Conservation (phyloP, 495 filamentous ascomycete genomes). For the Aspergillus ellipticus region DNA sequence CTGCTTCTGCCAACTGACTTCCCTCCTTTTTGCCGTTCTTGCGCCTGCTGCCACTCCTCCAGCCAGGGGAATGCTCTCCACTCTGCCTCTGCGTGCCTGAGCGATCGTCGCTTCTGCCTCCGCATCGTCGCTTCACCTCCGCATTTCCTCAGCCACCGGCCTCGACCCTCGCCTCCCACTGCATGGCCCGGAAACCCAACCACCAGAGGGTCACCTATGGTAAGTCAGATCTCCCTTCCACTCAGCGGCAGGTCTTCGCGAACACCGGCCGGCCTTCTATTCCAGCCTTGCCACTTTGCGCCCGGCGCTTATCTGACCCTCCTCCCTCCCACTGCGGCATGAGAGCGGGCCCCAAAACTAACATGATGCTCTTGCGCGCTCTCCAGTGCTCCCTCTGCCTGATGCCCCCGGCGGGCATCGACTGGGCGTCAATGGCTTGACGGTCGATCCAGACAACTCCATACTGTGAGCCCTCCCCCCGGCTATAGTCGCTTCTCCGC, state of each 20-base stretch:
- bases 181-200: conserved; percentile 47
- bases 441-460: conserved; percentile 76
- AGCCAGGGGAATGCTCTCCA: conserved; percentile 7
- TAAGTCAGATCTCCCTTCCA: conserved; percentile 15
- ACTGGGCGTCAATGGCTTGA: conserved; percentile 89
- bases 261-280: conserved; percentile 5
- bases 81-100: conserved; percentile 2
- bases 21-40: not conserved
- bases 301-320: not conserved
- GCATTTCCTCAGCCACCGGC: conserved; percentile 16
- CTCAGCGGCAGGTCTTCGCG: not conserved
- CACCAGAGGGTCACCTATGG: conserved; percentile 51
- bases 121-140: conserved; percentile 27
- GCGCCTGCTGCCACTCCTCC: not conserved
- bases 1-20: not conserved
- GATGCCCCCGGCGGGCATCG: conserved; percentile 88
- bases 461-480: conserved; percentile 65
- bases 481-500: not conserved
- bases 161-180: conserved; percentile 19
- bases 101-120: conserved; percentile 32
- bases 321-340: not conserved
- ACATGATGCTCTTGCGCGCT: conserved; percentile 11
- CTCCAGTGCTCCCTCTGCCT: conserved; percentile 83
- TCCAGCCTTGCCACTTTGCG: conserved; percentile 60
- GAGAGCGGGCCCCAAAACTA: conserved; percentile 3